Percentiles rank a stretch among this genome's conserved stretches.
These are phyloP conservation scores for Hordeum pubiflorum DNA, from an alignment of 202 grass and related monocot genomes.

Conservation along the genomic window DNA sequence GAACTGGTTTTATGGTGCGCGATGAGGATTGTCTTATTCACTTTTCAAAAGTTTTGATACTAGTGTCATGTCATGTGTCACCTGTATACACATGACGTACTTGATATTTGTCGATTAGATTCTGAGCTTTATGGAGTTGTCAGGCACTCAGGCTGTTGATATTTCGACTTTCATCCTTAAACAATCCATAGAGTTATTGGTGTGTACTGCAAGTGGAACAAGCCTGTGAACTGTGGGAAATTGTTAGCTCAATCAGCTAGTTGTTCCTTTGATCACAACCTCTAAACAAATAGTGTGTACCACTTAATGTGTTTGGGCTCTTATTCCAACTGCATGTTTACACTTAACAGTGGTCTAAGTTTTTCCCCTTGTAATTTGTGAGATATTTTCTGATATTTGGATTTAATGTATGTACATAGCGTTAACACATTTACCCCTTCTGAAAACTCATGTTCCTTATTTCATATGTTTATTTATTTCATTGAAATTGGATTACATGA, in stretches of 20 bases:
- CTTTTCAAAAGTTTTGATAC: slow-evolving; percentile 34
- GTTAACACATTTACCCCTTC: not conserved
- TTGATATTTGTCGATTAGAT: slow-evolving; percentile 10
- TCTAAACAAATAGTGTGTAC: not conserved
- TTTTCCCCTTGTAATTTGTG: not conserved
- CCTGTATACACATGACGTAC: not conserved
- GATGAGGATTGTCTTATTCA: slow-evolving; percentile 37
- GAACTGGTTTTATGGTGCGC: slow-evolving; percentile 26
- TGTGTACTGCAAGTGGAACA: not conserved
- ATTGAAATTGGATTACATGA: not conserved
- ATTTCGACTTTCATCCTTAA: not conserved
- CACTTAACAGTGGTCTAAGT: no score
- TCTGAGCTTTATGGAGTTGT: not conserved
- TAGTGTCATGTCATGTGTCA: not conserved
- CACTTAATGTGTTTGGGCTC: not conserved
- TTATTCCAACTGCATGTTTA: not conserved
- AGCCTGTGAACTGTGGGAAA: not conserved
- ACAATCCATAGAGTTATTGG: not conserved
- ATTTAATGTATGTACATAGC: not conserved
- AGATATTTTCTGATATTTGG: not conserved
- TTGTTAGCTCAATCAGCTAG: not conserved
- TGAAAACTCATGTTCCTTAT: slow-evolving; percentile 3
- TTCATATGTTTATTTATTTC: not conserved
- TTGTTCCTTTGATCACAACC: not conserved
- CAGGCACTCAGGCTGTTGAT: not conserved